Evolutionary conservation across 2,329 filamentous ascomycete species (phyloP).

Genomic region (Aureobasidium mangrovei): DNA sequence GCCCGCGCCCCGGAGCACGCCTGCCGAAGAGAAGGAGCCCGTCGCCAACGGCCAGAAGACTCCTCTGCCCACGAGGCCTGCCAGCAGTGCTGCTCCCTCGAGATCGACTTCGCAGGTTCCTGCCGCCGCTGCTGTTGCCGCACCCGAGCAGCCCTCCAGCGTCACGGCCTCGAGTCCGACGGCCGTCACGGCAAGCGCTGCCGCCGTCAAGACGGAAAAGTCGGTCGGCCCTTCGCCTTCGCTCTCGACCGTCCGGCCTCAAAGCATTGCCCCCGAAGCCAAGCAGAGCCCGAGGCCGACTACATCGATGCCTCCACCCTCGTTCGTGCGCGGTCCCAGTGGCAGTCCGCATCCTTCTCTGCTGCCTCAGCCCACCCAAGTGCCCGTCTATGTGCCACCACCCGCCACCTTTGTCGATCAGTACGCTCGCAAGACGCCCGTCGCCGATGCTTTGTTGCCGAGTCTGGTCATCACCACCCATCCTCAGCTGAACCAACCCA

Average conservation of each 20-base stretch:
- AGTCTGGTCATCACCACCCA: conserved; percentile 60
- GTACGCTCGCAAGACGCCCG: conserved; percentile 24
- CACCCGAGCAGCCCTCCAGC: neutral
- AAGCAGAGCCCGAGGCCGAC: conserved; percentile 17
- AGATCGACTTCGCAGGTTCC: conserved; percentile 18
- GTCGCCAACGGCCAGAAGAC: conserved; percentile 35
- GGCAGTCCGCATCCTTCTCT: conserved; percentile 35
- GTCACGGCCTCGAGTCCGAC: conserved; percentile 22
- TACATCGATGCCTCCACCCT: conserved; percentile 28
- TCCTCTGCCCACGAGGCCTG: conserved; percentile 22
- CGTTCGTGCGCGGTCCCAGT: conserved; percentile 29
- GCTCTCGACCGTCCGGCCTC: conserved; percentile 30
- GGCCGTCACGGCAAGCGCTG: conserved; percentile 19
- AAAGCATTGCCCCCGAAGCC: conserved; percentile 28
- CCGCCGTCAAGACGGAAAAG: conserved; percentile 35
- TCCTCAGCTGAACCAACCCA: conserved; percentile 50
- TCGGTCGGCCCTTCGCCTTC: conserved; percentile 35
- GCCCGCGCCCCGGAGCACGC: conserved; percentile 37
- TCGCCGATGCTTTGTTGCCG: conserved; percentile 56
- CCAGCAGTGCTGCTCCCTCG: conserved; percentile 26
- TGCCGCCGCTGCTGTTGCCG: neutral
- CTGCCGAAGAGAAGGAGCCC: conserved; percentile 47
- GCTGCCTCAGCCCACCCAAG: conserved; percentile 21
- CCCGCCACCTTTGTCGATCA: conserved; percentile 20
- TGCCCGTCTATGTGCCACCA: conserved; percentile 15